A percentile compares a stretch with the other conserved stretches of the same genome.
Evolutionary conservation across 495 filamentous ascomycete genomes (phyloP).

Genomic region (Hypomontagnella monticulosa): DNA sequence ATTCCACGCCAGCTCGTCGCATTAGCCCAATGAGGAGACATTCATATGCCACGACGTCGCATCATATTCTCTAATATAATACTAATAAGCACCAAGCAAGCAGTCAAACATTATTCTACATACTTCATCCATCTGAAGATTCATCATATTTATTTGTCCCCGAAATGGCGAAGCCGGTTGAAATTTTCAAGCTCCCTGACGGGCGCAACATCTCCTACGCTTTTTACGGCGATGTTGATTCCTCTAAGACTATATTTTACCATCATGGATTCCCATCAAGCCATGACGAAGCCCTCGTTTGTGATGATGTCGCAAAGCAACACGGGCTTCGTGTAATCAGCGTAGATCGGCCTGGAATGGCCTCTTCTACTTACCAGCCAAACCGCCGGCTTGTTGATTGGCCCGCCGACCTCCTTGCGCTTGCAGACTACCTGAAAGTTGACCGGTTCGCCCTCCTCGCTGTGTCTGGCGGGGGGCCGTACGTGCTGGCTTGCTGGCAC

Average conservation of each 20-base stretch:
- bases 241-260: slow-evolving; percentile 48
- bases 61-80: no score
- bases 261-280: slow-evolving; percentile 58
- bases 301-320: slow-evolving; percentile 40
- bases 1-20: no score
- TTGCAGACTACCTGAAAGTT: slow-evolving; percentile 50
- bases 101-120: no score
- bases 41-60: no score
- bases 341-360: slow-evolving; percentile 57
- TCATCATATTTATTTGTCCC: no score
- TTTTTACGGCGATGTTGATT: slow-evolving; percentile 49
- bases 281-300: slow-evolving; percentile 51
- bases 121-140: neutral
- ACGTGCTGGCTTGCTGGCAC: slow-evolving; percentile 54
- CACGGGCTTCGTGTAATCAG: slow-evolving; percentile 52
- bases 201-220: slow-evolving; percentile 54
- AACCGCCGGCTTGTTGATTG: slow-evolving; percentile 52
- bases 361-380: slow-evolving; percentile 52
- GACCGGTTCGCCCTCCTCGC: slow-evolving; percentile 55
- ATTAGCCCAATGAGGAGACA: no score
- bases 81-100: no score
- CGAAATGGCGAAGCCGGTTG: neutral
- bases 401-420: slow-evolving; percentile 50
- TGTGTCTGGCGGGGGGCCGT: slow-evolving; percentile 57
- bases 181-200: slow-evolving; percentile 44